Percentiles rank a stretch among this genome's conserved stretches.
These are phyloP conservation scores for Arxiozyma slooffiae DNA, from an alignment of 1,139 yeast genomes.

Conservation along the genomic window DNA sequence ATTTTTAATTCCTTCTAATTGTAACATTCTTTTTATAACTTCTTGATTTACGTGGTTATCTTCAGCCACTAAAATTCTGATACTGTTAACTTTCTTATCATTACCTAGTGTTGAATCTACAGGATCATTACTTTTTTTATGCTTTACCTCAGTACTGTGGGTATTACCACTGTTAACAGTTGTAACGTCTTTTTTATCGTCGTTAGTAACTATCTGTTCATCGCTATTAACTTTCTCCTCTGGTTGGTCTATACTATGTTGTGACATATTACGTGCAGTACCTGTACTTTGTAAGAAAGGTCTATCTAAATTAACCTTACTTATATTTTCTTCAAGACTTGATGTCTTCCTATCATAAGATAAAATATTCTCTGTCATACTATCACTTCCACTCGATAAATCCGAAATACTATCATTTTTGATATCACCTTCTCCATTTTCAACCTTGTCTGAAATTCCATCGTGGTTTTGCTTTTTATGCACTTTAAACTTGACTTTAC, in stretches of 20 bases:
- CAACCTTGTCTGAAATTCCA: constrained; percentile 6
- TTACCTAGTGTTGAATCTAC: not conserved
- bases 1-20: constrained; percentile 62
- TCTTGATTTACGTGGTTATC: constrained; percentile 88
- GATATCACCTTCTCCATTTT: not conserved
- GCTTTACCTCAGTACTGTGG: not conserved
- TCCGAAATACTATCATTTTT: not conserved
- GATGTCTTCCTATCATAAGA: not conserved
- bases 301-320: constrained; percentile 17
- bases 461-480: constrained; percentile 16
- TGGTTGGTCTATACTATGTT: not conserved
- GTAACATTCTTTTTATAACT: constrained; percentile 76
- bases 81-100: constrained; percentile 6
- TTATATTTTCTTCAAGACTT: not conserved
- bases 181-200: not conserved
- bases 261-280: constrained; percentile 26
- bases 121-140: not conserved
- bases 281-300: constrained; percentile 33
- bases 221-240: not conserved
- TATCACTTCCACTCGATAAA: not conserved
- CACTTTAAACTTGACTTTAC: constrained; percentile 36
- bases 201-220: not conserved
- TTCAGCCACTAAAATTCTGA: constrained; percentile 76
- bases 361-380: not conserved
- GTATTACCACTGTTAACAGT: not conserved